These are phyloP conservation scores for Globisporangium solare DNA, from an alignment of 352 stramenopile species.

Conservation along the genomic window DNA sequence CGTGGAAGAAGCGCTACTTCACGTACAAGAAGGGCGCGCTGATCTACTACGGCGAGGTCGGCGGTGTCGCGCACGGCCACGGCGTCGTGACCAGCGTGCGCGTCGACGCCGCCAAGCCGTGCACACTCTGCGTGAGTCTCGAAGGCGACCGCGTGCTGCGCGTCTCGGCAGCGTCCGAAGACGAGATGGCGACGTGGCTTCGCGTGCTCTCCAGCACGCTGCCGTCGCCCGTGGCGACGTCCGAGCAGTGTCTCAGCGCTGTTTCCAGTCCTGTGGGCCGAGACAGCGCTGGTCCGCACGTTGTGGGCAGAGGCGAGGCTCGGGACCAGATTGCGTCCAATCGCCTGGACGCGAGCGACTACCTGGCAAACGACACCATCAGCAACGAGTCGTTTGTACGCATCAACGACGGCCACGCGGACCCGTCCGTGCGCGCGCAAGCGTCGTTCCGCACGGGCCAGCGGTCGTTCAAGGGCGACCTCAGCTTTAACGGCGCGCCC, in stretches of 20 bases:
- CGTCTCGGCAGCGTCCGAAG: conserved; percentile 24
- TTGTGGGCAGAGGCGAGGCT: conserved; percentile 17
- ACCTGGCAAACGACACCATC: conserved; percentile 67
- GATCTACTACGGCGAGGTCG: conserved; percentile 69
- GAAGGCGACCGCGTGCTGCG: conserved; percentile 28
- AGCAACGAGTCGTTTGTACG: conserved; percentile 70
- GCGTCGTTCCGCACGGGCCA: conserved; percentile 14
- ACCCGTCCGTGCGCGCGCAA: conserved; percentile 17
- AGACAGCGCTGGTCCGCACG: conserved; percentile 17
- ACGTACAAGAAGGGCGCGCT: conserved; percentile 62
- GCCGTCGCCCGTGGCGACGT: background rate
- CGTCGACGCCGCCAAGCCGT: conserved; percentile 41
- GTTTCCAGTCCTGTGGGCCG: conserved; percentile 18
- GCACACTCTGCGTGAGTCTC: conserved; percentile 44
- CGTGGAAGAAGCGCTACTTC: conserved; percentile 74
- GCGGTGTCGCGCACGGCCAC: conserved; percentile 53
- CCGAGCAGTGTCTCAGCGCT: conserved; percentile 12
- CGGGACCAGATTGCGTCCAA: conserved; percentile 12
- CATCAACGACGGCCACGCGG: conserved; percentile 23
- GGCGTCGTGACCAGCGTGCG: conserved; percentile 40
- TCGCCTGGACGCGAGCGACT: conserved; percentile 51
- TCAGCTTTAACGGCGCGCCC: conserved; percentile 17
- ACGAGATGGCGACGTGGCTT: conserved; percentile 45
- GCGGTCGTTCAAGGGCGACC: conserved; percentile 59
- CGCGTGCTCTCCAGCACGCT: conserved; percentile 24